Evolutionary conservation across 768 basidiomycete genomes (phyloP).

Genomic region (Russula emetica): DNA sequence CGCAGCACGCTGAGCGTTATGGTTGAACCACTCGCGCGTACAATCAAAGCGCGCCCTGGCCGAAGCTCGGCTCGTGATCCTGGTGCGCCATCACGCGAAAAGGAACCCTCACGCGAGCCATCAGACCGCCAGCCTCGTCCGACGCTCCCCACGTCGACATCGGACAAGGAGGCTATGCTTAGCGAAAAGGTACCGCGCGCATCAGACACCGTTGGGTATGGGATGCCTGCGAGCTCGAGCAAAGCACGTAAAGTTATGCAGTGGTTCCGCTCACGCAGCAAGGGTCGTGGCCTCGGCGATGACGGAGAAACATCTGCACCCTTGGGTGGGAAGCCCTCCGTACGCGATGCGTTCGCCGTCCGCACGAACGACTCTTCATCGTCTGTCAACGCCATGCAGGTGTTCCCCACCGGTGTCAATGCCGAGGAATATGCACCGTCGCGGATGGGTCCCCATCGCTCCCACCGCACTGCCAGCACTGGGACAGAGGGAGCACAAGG

Average conservation of each 20-base stretch:
- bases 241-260: constrained; percentile 97
- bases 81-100: constrained; percentile 36
- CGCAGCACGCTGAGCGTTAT: constrained; percentile 35
- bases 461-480: constrained; percentile 19
- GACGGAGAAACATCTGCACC: constrained; percentile 24
- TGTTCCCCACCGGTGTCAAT: not conserved
- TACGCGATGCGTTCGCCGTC: constrained; percentile 20
- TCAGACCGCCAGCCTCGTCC: constrained; percentile 13
- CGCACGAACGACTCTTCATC: constrained; percentile 17
- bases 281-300: constrained; percentile 36
- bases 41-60: constrained; percentile 39
- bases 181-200: constrained; percentile 35
- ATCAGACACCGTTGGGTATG: constrained; percentile 30
- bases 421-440: constrained; percentile 11
- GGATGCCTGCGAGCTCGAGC: constrained; percentile 68
- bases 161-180: constrained; percentile 31
- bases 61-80: constrained; percentile 28
- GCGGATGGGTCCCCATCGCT: constrained; percentile 18
- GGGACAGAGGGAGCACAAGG: constrained; percentile 13
- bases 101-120: constrained; percentile 30
- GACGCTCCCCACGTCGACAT: not conserved
- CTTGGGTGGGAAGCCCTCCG: constrained; percentile 17
- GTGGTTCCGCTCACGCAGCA: constrained; percentile 86
- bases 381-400: constrained; percentile 16
- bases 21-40: constrained; percentile 50